phyloP scores from a whole-genome alignment of 2,329 filamentous ascomycete genomes.

The Scedosporium boydii region DNA sequence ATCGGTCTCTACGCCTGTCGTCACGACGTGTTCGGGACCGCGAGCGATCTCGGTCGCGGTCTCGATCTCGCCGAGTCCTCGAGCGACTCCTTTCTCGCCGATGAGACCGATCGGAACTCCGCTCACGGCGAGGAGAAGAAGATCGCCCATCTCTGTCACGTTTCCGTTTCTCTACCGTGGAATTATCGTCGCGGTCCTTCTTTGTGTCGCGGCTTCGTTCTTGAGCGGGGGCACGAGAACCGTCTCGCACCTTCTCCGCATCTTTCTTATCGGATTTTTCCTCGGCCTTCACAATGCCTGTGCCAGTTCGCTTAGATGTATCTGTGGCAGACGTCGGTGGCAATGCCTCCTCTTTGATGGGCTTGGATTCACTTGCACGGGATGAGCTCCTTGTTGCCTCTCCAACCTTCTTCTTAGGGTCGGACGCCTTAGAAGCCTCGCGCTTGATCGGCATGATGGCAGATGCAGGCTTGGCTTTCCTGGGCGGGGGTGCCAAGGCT shows the following conservation, averaged over 20 bases:
- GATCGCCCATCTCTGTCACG: constrained; percentile 24
- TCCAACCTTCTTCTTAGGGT: constrained; percentile 19
- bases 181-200: constrained; percentile 19
- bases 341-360: constrained; percentile 11
- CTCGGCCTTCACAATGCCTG: not conserved
- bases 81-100: not conserved
- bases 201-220: constrained; percentile 17
- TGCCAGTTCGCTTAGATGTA: not conserved
- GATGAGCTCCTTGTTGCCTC: constrained; percentile 6
- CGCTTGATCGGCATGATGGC: constrained; percentile 47
- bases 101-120: not conserved
- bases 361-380: constrained; percentile 19
- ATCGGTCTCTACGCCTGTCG: constrained; percentile 9
- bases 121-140: constrained; percentile 24
- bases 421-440: constrained; percentile 32
- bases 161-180: constrained; percentile 21
- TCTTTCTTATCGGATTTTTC: not conserved
- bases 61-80: constrained; percentile 10
- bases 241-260: not conserved
- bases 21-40: constrained; percentile 14
- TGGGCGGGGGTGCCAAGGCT: constrained; percentile 44
- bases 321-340: not conserved
- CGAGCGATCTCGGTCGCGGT: constrained; percentile 24
- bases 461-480: constrained; percentile 41
- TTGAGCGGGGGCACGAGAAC: constrained; percentile 13